A percentile compares a stretch with the other conserved stretches of the same genome.
These are phyloP conservation scores for Fonsecaea multimorphosa DNA, from an alignment of 2,329 filamentous ascomycete species.

Conservation along the genomic window DNA sequence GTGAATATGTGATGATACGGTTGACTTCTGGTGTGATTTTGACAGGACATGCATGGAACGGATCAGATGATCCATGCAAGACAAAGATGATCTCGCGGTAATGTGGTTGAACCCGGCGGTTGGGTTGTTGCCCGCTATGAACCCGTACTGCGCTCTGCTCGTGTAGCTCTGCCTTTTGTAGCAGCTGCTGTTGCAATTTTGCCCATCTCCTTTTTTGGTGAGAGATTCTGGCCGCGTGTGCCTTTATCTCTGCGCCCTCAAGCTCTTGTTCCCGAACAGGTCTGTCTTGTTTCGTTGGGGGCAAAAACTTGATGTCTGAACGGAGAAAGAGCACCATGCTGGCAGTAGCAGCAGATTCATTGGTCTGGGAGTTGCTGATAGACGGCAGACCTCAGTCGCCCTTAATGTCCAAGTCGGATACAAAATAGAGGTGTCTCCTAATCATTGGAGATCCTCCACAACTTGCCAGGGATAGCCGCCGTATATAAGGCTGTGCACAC, in stretches of 20 bases:
- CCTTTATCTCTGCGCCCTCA: constrained; percentile 8
- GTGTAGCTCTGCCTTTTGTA: constrained; percentile 5
- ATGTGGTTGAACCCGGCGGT: background rate
- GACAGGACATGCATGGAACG: constrained; percentile 23
- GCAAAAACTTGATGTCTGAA: constrained; percentile 1
- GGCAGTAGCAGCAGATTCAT: background rate
- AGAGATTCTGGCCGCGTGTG: constrained; percentile 15
- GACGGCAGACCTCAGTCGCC: background rate
- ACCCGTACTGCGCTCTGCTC: background rate
- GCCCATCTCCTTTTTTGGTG: constrained; percentile 12
- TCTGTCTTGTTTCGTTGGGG: constrained; percentile 6
- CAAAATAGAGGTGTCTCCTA: background rate
- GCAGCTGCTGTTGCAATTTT: constrained; percentile 9
- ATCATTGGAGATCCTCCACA: background rate
- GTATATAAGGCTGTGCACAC: background rate
- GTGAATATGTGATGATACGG: constrained; percentile 13
- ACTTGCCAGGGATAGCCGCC: background rate
- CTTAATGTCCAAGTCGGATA: background rate
- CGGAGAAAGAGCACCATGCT: constrained; percentile 3
- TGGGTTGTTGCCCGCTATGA: background rate
- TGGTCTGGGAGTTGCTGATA: background rate
- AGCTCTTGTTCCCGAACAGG: constrained; percentile 9
- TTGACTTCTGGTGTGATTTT: constrained; percentile 24
- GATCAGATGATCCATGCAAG: constrained; percentile 21
- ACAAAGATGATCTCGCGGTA: constrained; percentile 8